Base-by-base conservation (phyloP, 2,329 filamentous ascomycete genomes). In the Pestalotiopsis sp. region DNA sequence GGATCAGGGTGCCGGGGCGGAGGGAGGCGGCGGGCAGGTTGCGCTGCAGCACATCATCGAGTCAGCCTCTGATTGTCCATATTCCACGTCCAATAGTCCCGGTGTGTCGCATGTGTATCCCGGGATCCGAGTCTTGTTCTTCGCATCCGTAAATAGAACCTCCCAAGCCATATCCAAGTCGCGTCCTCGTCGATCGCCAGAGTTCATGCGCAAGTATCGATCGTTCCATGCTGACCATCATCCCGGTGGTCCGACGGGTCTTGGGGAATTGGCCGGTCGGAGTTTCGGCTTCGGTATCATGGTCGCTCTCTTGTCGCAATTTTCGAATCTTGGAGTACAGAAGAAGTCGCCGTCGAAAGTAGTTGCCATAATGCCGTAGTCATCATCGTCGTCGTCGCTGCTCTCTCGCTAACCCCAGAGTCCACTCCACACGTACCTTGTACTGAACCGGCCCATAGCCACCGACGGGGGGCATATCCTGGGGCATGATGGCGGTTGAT, bases 361-460 rank as follows among this genome's bases (percentile, higher is more conserved):
- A 7, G 12, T 62, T 23, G 2, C 27, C 27, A 27, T 27, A 27
- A 27, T 5, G 27, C 27, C 25, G n/a, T 20, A n/a, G 20, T 49
- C 14, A 11, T 64, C 62, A 7, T 39, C 62, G 39, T 39, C 62
- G 39, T 17, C 11, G 20, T 64, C 20, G 39, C 49, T 31, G 62
- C 11, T 20, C 39, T 14, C 13, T 39, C 41, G 58, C 63, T 39
- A 67, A n/a, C 3, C 3, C 39, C 62, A 31, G 3, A 17, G 31
- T 17, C 20, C 31, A 20, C 13, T 12, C 36, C 45, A 70, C 45
- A 84, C 86, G 78, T 82, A 95, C 93, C 90, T 97, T 97, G 88
- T 98, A 99, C 85, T 99, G 96, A 74, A 99, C 92, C 82, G 95
- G 92, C 82, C 91, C 92, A 84, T 99, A 99, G 87, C 96, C 96